Percentiles rank a stretch among this genome's conserved stretches.
Conservation (phyloP, 352 stramenopile genomes). For the Phytophthora podocarpi region DNA sequence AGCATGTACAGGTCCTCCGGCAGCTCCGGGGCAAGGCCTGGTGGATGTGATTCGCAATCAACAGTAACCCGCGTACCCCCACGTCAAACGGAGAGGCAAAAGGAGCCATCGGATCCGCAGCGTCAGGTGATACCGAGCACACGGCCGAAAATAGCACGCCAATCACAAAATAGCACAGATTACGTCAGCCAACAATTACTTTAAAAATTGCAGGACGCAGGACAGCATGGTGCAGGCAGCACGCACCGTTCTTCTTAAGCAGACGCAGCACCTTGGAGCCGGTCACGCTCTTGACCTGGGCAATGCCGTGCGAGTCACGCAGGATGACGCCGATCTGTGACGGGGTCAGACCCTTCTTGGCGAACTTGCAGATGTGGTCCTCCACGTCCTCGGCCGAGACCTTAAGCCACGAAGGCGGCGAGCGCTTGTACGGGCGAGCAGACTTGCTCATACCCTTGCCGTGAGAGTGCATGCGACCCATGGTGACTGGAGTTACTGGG, state of each 20-base stretch:
- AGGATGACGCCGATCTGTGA: conserved; percentile 99
- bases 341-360: conserved; percentile 98
- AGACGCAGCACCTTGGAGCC: conserved; percentile 99
- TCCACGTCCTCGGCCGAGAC: conserved; percentile 96
- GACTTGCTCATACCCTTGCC: conserved; percentile 99
- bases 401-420: conserved; percentile 98
- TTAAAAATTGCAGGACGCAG: no score
- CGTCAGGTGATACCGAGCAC: conserved; percentile 88
- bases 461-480: conserved; percentile 99
- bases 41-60: neutral
- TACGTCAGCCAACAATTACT: neutral
- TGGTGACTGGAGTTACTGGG: conserved; percentile 58
- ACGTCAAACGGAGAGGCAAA: conserved; percentile 76
- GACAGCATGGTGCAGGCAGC: no score
- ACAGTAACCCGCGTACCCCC: conserved; percentile 79
- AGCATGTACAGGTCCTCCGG: conserved; percentile 99
- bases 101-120: conserved; percentile 58
- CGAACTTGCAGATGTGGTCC: conserved; percentile 99
- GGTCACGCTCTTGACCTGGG: conserved; percentile 98
- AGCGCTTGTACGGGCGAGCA: conserved; percentile 99
- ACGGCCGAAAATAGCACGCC: neutral
- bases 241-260: conserved; percentile 98
- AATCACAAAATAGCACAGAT: neutral
- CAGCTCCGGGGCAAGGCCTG: conserved; percentile 97
- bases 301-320: conserved; percentile 99